Base-by-base conservation (phyloP, 352 stramenopile genomes). In the Phytopythium oedochilum region DNA sequence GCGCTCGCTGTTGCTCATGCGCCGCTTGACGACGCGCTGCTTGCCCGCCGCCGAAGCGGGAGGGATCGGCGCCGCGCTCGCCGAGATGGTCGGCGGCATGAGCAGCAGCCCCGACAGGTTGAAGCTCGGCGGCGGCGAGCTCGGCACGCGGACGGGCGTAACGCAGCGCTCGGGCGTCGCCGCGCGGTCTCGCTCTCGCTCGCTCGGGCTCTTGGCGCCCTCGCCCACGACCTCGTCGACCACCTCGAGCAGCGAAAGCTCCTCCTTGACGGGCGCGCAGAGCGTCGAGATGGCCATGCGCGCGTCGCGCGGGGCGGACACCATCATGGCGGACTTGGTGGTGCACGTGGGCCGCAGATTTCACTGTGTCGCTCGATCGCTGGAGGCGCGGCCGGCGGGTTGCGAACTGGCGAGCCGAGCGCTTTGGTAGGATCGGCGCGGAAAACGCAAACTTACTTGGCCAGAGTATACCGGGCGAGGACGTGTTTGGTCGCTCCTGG, bases 1-100 rank as follows among this genome's bases (percentile, higher is more conserved):
- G 3, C 77, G 74, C 51, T 88, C 77, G 53, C 77, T 88, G 53
- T 84, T 87, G 53, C 56, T 71, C 76, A 87, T 83, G 56, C 59
- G 29, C 57, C 48, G 48, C 32, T 52, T 52, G 17, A 52, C 28
- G 20, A 11, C 22, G 48, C 45, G 31, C 22, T 25, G 43, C 48
- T 54, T 54, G 48, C 17, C 32, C 32, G 20, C 32, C 2, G 48
- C 11, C 31, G n/a, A n/a, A n/a, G 48, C 7, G 22, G 48, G 17
- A 10, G 31, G 28, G 45, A 52, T 52, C 18, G 45, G 45, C 18
- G 28, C 45, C 28, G 45, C 45, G 28, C 10, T 39, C 28, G 45
- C 45, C 28, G 45, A 52, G 18, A 52, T 52, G 1, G 45, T 52
- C 45, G 42, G 45, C 45, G 48, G 31, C 32, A 54, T 23, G 32